phyloP scores from a whole-genome alignment of 1,139 yeast species.

The Williopsis jadinii region DNA sequence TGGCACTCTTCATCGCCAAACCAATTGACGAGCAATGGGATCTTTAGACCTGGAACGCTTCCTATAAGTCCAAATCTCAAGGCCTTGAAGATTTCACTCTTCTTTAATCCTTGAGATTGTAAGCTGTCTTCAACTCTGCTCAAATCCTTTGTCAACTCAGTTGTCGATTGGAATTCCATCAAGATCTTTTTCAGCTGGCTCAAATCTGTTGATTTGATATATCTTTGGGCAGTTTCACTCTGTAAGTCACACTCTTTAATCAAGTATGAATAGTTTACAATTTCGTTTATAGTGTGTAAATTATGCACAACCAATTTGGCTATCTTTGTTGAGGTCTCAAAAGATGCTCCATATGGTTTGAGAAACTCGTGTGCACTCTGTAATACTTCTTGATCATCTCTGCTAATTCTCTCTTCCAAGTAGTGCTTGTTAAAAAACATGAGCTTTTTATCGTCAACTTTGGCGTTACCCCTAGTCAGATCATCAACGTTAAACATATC shows the following conservation, averaged over 20 bases:
- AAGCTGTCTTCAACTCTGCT: neutral
- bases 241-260: constrained; percentile 35
- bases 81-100: constrained; percentile 50
- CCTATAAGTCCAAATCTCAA: constrained; percentile 73
- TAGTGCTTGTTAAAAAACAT: constrained; percentile 70
- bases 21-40: constrained; percentile 51
- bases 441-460: constrained; percentile 75
- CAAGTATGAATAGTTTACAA: constrained; percentile 42
- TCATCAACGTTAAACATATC: constrained; percentile 45
- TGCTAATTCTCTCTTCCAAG: constrained; percentile 33
- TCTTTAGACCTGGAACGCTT: constrained; percentile 59
- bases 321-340: constrained; percentile 19
- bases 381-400: constrained; percentile 31
- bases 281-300: constrained; percentile 41
- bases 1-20: constrained; percentile 43
- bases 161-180: constrained; percentile 7
- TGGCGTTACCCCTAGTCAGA: constrained; percentile 88
- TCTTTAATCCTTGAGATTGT: constrained; percentile 20
- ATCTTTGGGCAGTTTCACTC: constrained; percentile 17
- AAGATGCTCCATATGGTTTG: constrained; percentile 8
- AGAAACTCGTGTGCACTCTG: constrained; percentile 25
- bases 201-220: constrained; percentile 15
- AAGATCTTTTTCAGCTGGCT: constrained; percentile 14
- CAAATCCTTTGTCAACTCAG: neutral
- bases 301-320: constrained; percentile 29